These are phyloP conservation scores for Cryptococcus depauperatus DNA, from an alignment of 1,284 basidiomycete genomes.

Conservation along the genomic window DNA sequence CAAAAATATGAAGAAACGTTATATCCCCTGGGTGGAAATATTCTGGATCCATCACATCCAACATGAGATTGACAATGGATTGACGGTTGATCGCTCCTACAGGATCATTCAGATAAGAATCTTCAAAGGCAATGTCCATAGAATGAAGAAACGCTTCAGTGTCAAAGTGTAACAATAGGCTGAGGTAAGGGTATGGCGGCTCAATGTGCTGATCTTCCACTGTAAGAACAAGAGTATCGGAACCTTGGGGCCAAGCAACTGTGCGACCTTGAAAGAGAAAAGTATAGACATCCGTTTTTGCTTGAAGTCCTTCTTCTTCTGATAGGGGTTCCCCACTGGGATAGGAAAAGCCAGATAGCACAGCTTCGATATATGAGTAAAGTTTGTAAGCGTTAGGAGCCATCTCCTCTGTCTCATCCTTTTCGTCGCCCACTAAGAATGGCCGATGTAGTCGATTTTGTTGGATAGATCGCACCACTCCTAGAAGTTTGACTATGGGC, in stretches of 20 bases:
- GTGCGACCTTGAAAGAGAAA: slow-evolving; percentile 81
- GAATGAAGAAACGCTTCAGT: slow-evolving; percentile 90
- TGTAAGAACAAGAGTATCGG: slow-evolving; percentile 53
- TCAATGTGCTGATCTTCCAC: slow-evolving; percentile 45
- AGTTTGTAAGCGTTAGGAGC: slow-evolving; percentile 81
- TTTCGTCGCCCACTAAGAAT: slow-evolving; percentile 32
- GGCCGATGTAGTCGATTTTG: slow-evolving; percentile 46
- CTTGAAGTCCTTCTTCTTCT: slow-evolving; percentile 56
- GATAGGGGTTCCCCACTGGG: slow-evolving; percentile 70
- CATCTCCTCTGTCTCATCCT: slow-evolving; percentile 49
- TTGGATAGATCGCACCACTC: slow-evolving; percentile 63
- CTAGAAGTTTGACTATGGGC: slow-evolving; percentile 77
- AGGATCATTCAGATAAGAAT: slow-evolving; percentile 77
- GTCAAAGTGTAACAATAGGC: slow-evolving; percentile 77
- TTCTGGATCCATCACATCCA: slow-evolving; percentile 56
- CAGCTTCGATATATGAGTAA: slow-evolving; percentile 80
- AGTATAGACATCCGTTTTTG: slow-evolving; percentile 63
- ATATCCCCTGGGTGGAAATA: slow-evolving; percentile 55
- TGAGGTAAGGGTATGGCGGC: slow-evolving; percentile 80
- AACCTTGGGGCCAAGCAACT: slow-evolving; percentile 75
- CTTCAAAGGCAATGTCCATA: slow-evolving; percentile 91
- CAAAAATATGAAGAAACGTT: slow-evolving; percentile 88
- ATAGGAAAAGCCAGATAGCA: slow-evolving; percentile 77
- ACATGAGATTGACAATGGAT: slow-evolving; percentile 71
- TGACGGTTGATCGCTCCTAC: slow-evolving; percentile 59